Conservation (phyloP, 2,329 filamentous ascomycete genomes). For the Ceratocystis variospora region DNA sequence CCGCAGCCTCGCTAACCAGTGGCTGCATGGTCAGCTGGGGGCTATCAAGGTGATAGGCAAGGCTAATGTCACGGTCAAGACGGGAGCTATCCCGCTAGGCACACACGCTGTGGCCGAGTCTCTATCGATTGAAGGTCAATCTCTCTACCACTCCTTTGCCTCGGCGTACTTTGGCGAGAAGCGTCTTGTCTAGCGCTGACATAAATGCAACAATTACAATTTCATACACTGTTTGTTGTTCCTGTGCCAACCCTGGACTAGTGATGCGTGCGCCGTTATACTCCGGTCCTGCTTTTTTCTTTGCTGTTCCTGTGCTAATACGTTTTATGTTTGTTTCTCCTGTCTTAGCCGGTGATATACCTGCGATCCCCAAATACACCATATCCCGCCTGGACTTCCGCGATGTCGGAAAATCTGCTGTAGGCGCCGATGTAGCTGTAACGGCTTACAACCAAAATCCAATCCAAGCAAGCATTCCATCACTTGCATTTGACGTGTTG, state of each 20-base stretch:
- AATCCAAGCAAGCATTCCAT: conserved; percentile 59
- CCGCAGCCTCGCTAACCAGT: conserved; percentile 71
- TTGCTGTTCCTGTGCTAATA: conserved; percentile 22
- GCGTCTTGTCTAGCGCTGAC: conserved; percentile 24
- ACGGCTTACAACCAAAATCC: conserved; percentile 64
- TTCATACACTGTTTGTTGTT: conserved; percentile 3
- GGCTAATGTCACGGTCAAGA: conserved; percentile 58
- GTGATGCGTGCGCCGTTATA: not conserved
- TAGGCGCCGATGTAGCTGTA: conserved; percentile 68
- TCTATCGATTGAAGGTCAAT: conserved; percentile 71
- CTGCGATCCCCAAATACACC: conserved; percentile 65
- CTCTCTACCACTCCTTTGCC: conserved; percentile 50
- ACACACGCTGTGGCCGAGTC: conserved; percentile 62
- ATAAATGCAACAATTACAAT: conserved; percentile 8
- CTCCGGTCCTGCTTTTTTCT: not conserved
- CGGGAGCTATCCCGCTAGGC: conserved; percentile 67
- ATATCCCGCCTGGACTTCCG: conserved; percentile 68
- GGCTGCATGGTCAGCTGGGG: conserved; percentile 65
- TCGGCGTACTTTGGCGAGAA: conserved; percentile 50
- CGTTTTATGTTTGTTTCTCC: conserved; percentile 24
- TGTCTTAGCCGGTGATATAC: conserved; percentile 51
- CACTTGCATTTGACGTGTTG: conserved; percentile 70
- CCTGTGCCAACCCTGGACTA: not conserved
- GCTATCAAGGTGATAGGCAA: conserved; percentile 59
- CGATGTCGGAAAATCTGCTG: conserved; percentile 54